Conservation (phyloP, 2,329 filamentous ascomycete species). For the Aspergillus melleus region DNA sequence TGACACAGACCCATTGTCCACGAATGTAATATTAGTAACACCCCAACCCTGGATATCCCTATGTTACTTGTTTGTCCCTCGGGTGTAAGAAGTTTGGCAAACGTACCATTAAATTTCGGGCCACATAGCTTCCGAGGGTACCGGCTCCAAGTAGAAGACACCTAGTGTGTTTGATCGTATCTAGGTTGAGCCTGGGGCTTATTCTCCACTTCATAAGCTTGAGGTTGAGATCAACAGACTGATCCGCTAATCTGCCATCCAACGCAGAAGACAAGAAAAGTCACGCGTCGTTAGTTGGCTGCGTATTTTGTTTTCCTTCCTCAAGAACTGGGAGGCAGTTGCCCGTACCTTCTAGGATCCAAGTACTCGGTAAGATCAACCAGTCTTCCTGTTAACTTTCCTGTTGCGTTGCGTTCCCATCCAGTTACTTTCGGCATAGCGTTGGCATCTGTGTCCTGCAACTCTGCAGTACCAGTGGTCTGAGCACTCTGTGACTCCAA, state of each 20-base stretch:
- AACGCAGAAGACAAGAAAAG: background rate
- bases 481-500: slow-evolving; percentile 45
- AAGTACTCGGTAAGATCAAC: slow-evolving; percentile 90
- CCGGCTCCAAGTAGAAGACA: slow-evolving; percentile 90
- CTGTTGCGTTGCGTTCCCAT: slow-evolving; percentile 82
- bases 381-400: slow-evolving; percentile 74
- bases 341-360: slow-evolving; percentile 68
- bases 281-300: slow-evolving; percentile 1
- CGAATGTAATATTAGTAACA: slow-evolving; percentile 89
- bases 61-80: background rate
- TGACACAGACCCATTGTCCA: slow-evolving; percentile 90
- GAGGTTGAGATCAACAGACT: slow-evolving; percentile 91
- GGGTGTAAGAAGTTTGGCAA: background rate
- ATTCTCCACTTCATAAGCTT: slow-evolving; percentile 99
- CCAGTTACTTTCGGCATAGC: slow-evolving; percentile 85
- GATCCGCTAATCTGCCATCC: slow-evolving; percentile 68
- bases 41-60: slow-evolving; percentile 69
- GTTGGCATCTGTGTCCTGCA: slow-evolving; percentile 11
- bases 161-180: slow-evolving; percentile 83
- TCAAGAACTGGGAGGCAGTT: background rate
- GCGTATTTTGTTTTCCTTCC: background rate
- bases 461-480: slow-evolving; percentile 31
- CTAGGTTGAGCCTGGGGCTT: slow-evolving; percentile 81
- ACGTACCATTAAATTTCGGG: slow-evolving; percentile 72
- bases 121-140: slow-evolving; percentile 91